These are phyloP conservation scores for Quercus ilex DNA, from an alignment of 306 rosid species.

Conservation along the genomic window DNA sequence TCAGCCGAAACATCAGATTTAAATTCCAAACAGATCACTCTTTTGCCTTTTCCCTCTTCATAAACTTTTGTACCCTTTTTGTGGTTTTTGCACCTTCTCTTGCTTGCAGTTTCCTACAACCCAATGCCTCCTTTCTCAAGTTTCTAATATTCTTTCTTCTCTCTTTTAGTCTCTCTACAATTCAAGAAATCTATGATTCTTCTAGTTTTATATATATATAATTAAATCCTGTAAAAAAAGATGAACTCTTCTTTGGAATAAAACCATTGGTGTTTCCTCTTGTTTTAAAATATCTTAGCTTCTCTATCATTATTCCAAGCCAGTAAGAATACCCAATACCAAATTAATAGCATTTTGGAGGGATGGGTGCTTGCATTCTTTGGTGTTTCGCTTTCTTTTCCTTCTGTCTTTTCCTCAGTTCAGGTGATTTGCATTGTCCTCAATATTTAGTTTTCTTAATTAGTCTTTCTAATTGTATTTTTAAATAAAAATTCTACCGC, in stretches of 20 bases:
- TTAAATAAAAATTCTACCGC: neutral
- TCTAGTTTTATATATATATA: slow-evolving; percentile 34
- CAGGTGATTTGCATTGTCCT: slow-evolving; percentile 51
- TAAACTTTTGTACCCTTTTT: slow-evolving; percentile 25
- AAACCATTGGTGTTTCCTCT: slow-evolving; percentile 31
- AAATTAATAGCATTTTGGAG: slow-evolving; percentile 29
- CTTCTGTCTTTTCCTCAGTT: slow-evolving; percentile 45
- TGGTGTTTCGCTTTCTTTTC: slow-evolving; percentile 40
- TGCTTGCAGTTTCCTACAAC: slow-evolving; percentile 81
- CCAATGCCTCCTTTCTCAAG: slow-evolving; percentile 90
- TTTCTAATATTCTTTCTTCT: slow-evolving; percentile 82
- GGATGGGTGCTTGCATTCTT: slow-evolving; percentile 45
- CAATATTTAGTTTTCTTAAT: neutral
- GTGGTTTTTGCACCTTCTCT: slow-evolving; percentile 48
- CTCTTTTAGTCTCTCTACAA: slow-evolving; percentile 43
- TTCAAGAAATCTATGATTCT: slow-evolving; percentile 93
- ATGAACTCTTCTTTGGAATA: slow-evolving; percentile 38
- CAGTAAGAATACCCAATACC: slow-evolving; percentile 25
- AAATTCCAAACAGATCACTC: slow-evolving; percentile 27
- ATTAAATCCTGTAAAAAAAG: slow-evolving; percentile 33
- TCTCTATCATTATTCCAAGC: slow-evolving; percentile 36
- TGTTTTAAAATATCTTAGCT: slow-evolving; percentile 52
- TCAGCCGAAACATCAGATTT: slow-evolving; percentile 2
- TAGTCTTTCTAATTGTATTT: neutral
- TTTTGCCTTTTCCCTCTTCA: slow-evolving; percentile 48